phyloP scores from a whole-genome alignment of 306 rosid species.

The Senna siamea region DNA sequence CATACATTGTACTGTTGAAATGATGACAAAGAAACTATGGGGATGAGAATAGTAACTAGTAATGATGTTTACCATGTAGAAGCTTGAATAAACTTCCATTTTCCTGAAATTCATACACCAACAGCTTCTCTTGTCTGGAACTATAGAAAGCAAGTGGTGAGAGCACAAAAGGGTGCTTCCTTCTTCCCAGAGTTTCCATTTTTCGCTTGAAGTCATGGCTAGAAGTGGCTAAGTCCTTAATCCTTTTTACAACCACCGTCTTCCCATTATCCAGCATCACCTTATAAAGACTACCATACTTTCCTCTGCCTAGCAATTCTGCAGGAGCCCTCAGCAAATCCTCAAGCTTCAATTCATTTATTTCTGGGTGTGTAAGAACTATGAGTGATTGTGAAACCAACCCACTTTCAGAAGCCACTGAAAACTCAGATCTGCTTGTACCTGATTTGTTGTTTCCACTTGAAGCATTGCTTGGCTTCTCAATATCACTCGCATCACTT shows the following conservation, averaged over 20 bases:
- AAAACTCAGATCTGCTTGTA: conserved; percentile 53
- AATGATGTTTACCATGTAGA: conserved; percentile 60
- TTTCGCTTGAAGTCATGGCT: conserved; percentile 61
- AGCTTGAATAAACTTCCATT: conserved; percentile 78
- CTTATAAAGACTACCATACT: conserved; percentile 75
- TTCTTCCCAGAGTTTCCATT: conserved; percentile 59
- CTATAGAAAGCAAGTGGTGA: conserved; percentile 76
- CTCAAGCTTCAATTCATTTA: conserved; percentile 62
- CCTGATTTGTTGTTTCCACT: conserved; percentile 54
- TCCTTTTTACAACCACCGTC: conserved; percentile 70
- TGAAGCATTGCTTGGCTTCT: conserved; percentile 44
- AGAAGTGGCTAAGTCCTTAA: conserved; percentile 66
- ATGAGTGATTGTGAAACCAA: conserved; percentile 63
- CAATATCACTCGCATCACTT: conserved; percentile 31
- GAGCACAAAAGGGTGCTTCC: conserved; percentile 62
- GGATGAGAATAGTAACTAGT: too few relatives aligned
- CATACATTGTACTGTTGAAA: too few relatives aligned
- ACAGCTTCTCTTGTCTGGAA: conserved; percentile 77
- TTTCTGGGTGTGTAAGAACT: conserved; percentile 58
- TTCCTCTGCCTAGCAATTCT: conserved; percentile 85
- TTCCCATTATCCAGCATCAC: conserved; percentile 61
- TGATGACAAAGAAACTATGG: too few relatives aligned
- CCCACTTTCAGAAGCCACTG: conserved; percentile 57
- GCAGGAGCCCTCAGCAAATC: conserved; percentile 87
- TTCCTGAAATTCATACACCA: conserved; percentile 78